Percentiles rank a stretch among this genome's conserved stretches.
phyloP scores from a whole-genome alignment of 2,329 filamentous ascomycete genomes.

The Fusarium begoniae region DNA sequence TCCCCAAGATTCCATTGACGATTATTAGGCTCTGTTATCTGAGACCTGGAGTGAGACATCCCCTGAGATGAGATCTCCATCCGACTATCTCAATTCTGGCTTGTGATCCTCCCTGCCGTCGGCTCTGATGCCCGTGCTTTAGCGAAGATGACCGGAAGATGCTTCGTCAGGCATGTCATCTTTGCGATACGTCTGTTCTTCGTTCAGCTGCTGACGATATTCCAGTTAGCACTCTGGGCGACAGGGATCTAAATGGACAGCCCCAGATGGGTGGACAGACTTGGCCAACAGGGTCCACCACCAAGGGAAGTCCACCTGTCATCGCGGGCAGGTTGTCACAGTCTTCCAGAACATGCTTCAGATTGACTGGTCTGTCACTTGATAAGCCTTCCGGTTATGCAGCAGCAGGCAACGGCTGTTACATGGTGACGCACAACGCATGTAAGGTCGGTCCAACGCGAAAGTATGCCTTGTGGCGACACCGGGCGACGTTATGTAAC shows the following conservation, averaged over 20 bases:
- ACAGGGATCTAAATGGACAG: slow-evolving; percentile 31
- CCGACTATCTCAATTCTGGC: not conserved
- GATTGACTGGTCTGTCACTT: not conserved
- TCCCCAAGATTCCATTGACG: slow-evolving; percentile 2
- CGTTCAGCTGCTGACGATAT: slow-evolving; percentile 29
- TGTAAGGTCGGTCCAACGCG: not conserved
- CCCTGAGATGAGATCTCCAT: slow-evolving; percentile 7
- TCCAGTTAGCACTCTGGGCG: not conserved
- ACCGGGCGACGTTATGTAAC: not conserved
- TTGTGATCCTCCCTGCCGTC: not conserved
- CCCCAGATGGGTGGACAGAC: slow-evolving; percentile 16
- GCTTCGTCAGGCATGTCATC: not conserved
- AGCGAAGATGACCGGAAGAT: not conserved
- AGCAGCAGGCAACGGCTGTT: not conserved
- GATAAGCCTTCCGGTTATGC: not conserved
- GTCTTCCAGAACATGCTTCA: slow-evolving; percentile 1
- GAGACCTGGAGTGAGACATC: slow-evolving; percentile 7
- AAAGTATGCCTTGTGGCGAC: not conserved
- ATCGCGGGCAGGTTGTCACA: not conserved
- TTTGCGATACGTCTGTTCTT: not conserved
- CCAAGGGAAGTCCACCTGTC: slow-evolving; percentile 6
- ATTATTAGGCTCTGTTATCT: not conserved
- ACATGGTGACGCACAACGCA: not conserved
- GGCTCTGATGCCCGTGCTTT: not conserved
- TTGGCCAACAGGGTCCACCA: slow-evolving; percentile 12